Evolutionary conservation across 768 basidiomycete genomes (phyloP), one percentile per base, ranked within the genome.

Genomic region (Kwoniella heveanensis): DNA sequence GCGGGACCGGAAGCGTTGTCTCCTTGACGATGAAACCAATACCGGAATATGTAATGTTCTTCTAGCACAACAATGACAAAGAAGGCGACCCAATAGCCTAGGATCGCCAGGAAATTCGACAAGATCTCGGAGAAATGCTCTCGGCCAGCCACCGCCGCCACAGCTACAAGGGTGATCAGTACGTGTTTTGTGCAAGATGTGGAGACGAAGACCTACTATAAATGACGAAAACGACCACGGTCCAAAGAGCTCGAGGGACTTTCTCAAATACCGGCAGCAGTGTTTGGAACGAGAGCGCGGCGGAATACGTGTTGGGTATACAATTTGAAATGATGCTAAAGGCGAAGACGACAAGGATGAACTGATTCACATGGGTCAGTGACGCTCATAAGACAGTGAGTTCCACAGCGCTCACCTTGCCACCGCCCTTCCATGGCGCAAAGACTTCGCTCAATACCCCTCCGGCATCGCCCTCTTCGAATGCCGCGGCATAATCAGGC

Each of bases 21-120:
- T 17, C 60, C 52, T 30, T 54, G 36, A 10, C 17, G 29, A 27
- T 60, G 58, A 1, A 69, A 73, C 48, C 68, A 72, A 6, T 82
- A 66, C 58, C 85, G 75, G 65, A 84, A 84, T n/a, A 84, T 69
- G 65, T 80, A 82, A 60, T 85, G 84, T 65, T 85, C 84, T 44
- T 83, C 83, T 0, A 76, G 72, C 4, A 84, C 74, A 49, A 85
- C 81, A 37, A 85, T 79, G 48, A 84, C 63, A 61, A 84, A 83
- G 68, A 85, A 83, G 0, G 83, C 81, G 0, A 74, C 79, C 84
- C 84, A 84, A 74, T 85, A 84, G 29, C 81, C 77, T 21, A 84
- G 63, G 30, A 85, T 80, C 2, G 80, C 68, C 51, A 84, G 68
- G 64, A 84, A 82, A 65, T 85, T 83, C 36, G 70, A 78, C 3